Conservation (phyloP, 2,329 filamentous ascomycete species). For the Biscogniauxia mediterranea region DNA sequence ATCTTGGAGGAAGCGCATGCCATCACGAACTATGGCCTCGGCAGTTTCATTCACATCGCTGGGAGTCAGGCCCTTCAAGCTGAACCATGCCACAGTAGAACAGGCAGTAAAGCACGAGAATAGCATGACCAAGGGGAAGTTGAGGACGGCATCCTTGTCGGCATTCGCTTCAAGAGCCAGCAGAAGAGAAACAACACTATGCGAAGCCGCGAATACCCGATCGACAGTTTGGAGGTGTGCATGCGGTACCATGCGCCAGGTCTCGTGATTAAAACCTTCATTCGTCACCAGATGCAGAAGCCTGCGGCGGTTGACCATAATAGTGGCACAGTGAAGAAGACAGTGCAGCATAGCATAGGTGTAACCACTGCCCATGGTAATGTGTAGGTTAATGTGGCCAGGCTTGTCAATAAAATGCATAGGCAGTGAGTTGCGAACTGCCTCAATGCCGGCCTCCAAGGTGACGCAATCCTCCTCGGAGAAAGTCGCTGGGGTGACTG, state of each 20-base stretch:
- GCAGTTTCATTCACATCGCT: slow-evolving; percentile 56
- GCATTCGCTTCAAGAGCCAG: slow-evolving; percentile 54
- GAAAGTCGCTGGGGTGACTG: slow-evolving; percentile 49
- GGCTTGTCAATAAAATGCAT: slow-evolving; percentile 62
- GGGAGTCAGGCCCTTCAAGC: slow-evolving; percentile 59
- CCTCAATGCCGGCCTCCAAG: slow-evolving; percentile 54
- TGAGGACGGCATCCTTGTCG: slow-evolving; percentile 58
- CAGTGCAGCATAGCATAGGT: slow-evolving; percentile 63
- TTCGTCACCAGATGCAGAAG: slow-evolving; percentile 57
- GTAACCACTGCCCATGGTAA: slow-evolving; percentile 63
- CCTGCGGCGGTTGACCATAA: slow-evolving; percentile 59
- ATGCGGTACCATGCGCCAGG: slow-evolving; percentile 50
- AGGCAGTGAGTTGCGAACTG: slow-evolving; percentile 52
- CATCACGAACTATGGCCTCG: slow-evolving; percentile 55
- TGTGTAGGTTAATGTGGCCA: slow-evolving; percentile 59
- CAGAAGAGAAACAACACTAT: slow-evolving; percentile 56
- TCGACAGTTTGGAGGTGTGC: slow-evolving; percentile 53
- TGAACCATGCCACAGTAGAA: slow-evolving; percentile 60
- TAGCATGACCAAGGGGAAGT: slow-evolving; percentile 63
- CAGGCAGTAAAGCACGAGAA: slow-evolving; percentile 62
- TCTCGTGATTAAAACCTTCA: slow-evolving; percentile 51
- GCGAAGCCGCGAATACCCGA: slow-evolving; percentile 56
- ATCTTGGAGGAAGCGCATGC: slow-evolving; percentile 57
- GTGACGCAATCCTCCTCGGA: slow-evolving; percentile 51
- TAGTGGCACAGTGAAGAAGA: slow-evolving; percentile 58